phyloP scores from a whole-genome alignment of 352 stramenopile species.

The Phytophthora cactorum region DNA sequence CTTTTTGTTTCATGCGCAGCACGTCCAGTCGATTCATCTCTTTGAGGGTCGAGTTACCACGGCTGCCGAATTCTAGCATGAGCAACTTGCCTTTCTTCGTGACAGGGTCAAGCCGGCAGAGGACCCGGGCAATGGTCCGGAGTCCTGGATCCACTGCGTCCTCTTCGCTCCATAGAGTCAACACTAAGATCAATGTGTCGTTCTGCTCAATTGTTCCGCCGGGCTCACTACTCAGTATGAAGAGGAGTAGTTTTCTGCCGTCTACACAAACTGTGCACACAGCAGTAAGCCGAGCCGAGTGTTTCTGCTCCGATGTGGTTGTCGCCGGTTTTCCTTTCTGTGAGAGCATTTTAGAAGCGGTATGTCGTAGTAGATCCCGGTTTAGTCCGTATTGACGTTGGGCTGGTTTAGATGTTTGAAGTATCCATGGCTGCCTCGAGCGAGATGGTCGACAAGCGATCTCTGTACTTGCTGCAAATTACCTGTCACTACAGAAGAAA shows the following conservation, averaged over 20 bases:
- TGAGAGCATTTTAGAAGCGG: no score
- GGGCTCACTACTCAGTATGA: no score
- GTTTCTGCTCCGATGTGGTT: no score
- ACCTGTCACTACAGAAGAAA: neutral
- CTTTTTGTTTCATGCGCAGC: constrained; percentile 60
- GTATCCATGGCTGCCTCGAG: neutral
- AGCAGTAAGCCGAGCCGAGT: no score
- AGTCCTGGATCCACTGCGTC: constrained; percentile 23
- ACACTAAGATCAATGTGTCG: neutral
- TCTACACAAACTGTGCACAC: no score
- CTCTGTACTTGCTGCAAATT: neutral
- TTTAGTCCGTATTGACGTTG: neutral
- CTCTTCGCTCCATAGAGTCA: constrained; percentile 15
- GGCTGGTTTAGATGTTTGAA: neutral
- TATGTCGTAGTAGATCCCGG: no score
- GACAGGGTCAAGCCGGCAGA: constrained; percentile 43
- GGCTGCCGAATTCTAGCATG: constrained; percentile 54
- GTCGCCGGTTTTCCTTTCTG: no score
- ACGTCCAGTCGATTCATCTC: constrained; percentile 59
- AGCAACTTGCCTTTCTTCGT: constrained; percentile 33
- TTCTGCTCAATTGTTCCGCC: no score
- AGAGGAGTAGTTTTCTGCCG: no score
- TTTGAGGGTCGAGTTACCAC: constrained; percentile 51
- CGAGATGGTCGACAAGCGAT: neutral
- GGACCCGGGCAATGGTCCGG: constrained; percentile 25